Conservation (phyloP, 768 basidiomycete species). For the Leccinum aurantiacum region DNA sequence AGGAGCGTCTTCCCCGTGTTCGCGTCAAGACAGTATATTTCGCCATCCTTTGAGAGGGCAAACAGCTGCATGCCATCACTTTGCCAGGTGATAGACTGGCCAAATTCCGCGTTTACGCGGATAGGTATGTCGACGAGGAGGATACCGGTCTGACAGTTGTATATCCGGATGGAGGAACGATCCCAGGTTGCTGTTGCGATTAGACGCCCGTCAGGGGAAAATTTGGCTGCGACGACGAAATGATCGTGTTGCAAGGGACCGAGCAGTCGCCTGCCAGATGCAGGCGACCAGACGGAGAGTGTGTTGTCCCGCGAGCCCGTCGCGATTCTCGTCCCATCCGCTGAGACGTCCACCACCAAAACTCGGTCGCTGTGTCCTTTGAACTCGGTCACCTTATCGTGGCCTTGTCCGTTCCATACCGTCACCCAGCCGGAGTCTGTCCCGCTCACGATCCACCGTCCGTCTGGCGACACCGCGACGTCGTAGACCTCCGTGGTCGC, state of each 20-base stretch:
- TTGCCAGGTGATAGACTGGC: neutral
- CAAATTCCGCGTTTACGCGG: neutral
- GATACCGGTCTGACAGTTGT: neutral
- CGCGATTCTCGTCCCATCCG: neutral
- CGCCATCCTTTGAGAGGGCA: neutral
- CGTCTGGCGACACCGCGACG: neutral
- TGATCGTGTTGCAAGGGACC: neutral
- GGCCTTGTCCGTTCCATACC: neutral
- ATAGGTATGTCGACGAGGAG: neutral
- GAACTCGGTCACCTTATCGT: neutral
- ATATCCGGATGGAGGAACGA: neutral
- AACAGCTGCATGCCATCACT: neutral
- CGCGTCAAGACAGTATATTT: neutral
- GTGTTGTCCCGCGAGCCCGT: neutral
- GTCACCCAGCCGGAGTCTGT: neutral
- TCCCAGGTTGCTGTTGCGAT: neutral
- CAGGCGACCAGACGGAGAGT: neutral
- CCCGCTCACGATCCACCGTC: neutral
- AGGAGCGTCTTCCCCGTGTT: neutral
- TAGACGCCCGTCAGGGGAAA: neutral
- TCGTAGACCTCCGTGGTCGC: neutral
- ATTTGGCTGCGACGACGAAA: neutral
- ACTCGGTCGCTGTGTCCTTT: neutral
- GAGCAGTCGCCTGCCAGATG: neutral
- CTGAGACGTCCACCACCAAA: neutral